Evolutionary conservation across 495 filamentous ascomycete species (phyloP).

Genomic region (Echria macrotheca): DNA sequence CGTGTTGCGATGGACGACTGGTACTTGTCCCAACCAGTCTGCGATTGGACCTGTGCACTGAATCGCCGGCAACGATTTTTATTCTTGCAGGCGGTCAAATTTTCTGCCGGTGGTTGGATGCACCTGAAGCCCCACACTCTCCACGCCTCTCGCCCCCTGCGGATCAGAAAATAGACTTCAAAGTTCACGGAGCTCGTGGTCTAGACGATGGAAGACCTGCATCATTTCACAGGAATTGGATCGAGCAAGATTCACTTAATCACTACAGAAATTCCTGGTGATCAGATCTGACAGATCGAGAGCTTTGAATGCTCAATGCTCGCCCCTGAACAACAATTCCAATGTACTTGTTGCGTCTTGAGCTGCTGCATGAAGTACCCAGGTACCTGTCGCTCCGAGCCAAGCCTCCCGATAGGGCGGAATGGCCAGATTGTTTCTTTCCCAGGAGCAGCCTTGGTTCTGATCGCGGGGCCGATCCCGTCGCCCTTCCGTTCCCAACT

Average conservation of each 20-base stretch:
- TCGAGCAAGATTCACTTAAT: too few relatives aligned
- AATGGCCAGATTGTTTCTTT: constrained; percentile 15
- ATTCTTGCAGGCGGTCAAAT: constrained; percentile 13
- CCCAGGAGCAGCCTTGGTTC: not conserved
- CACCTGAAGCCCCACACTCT: not conserved
- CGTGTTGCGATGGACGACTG: too few relatives aligned
- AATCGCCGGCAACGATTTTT: constrained; percentile 9
- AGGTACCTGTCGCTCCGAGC: not conserved
- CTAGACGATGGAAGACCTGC: not conserved
- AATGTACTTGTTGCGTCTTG: too few relatives aligned
- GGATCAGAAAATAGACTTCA: too few relatives aligned
- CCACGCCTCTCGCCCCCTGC: not conserved
- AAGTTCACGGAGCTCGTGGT: not conserved
- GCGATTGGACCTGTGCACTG: too few relatives aligned
- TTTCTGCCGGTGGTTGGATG: constrained; percentile 12
- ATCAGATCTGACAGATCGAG: too few relatives aligned
- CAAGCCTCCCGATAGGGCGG: not conserved
- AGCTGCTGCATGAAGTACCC: not conserved
- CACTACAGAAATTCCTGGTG: too few relatives aligned
- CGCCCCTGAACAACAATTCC: too few relatives aligned
- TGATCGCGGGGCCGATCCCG: constrained; percentile 8
- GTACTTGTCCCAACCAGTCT: too few relatives aligned
- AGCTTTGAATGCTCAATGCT: too few relatives aligned
- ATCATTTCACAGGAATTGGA: too few relatives aligned
- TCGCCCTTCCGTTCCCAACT: not conserved